Conservation (phyloP, 2,329 filamentous ascomycete genomes). For the Verticillium alfalfae region DNA sequence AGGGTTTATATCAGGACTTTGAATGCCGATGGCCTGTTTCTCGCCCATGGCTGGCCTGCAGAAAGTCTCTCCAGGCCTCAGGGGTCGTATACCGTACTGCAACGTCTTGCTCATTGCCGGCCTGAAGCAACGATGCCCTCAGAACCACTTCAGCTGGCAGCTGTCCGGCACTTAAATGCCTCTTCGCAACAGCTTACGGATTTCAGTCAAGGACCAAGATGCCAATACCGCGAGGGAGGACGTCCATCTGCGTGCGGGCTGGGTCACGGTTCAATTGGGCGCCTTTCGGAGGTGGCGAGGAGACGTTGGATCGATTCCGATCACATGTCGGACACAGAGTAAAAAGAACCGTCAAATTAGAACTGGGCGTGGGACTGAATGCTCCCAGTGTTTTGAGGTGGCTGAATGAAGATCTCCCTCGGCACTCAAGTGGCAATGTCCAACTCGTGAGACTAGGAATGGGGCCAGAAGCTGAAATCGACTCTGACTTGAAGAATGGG, state of each 20-base stretch:
- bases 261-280: conserved; percentile 13
- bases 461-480: conserved; percentile 10
- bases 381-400: conserved; percentile 12
- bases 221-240: conserved; percentile 11
- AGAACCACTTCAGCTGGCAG: conserved; percentile 1
- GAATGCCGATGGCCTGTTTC: conserved; percentile 25
- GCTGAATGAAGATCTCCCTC: conserved; percentile 12
- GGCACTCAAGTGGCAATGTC: conserved; percentile 4
- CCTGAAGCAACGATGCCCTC: conserved; percentile 18
- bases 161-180: conserved; percentile 13
- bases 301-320: conserved; percentile 9
- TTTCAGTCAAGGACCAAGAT: conserved; percentile 9
- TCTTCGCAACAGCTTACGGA: conserved; percentile 13
- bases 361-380: conserved; percentile 13
- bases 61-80: conserved; percentile 21
- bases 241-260: conserved; percentile 13
- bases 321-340: neutral
- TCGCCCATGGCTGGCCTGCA: conserved; percentile 17
- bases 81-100: conserved; percentile 20
- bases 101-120: conserved; percentile 21
- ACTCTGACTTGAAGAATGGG: conserved; percentile 8
- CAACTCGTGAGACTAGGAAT: conserved; percentile 12
- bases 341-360: conserved; percentile 9
- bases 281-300: conserved; percentile 10
- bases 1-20: conserved; percentile 19